These are phyloP conservation scores for Colletotrichum truncatum DNA, from an alignment of 2,329 filamentous ascomycete genomes.

Conservation along the genomic window DNA sequence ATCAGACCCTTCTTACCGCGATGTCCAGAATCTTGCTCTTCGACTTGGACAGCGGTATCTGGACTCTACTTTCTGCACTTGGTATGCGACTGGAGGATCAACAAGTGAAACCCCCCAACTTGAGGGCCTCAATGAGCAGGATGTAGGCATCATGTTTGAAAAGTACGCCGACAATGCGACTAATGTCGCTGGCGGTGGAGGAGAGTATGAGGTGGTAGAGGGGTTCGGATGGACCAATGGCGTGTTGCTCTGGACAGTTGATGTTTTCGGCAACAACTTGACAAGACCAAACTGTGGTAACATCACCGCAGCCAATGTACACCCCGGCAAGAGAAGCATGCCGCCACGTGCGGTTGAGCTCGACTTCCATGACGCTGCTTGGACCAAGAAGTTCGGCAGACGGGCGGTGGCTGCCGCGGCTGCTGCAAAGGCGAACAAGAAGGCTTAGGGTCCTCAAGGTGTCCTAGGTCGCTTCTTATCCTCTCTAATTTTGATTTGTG, in stretches of 20 bases:
- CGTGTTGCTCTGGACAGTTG: slow-evolving; percentile 72
- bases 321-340: slow-evolving; percentile 40
- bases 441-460: background rate
- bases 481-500: background rate
- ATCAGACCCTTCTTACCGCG: slow-evolving; percentile 62
- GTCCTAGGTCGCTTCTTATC: no score
- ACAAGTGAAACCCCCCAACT: slow-evolving; percentile 63
- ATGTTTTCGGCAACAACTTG: slow-evolving; percentile 66
- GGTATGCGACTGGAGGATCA: slow-evolving; percentile 72
- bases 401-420: background rate
- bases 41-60: slow-evolving; percentile 71
- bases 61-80: slow-evolving; percentile 75
- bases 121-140: slow-evolving; percentile 50
- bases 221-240: slow-evolving; percentile 79
- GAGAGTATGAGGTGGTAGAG: slow-evolving; percentile 75
- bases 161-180: slow-evolving; percentile 71
- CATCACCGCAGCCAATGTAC: slow-evolving; percentile 51
- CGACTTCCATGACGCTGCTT: slow-evolving; percentile 53
- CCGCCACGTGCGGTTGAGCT: slow-evolving; percentile 55
- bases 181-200: slow-evolving; percentile 70
- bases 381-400: slow-evolving; percentile 57
- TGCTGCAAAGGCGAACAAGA: slow-evolving; percentile 5
- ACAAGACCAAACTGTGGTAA: slow-evolving; percentile 65
- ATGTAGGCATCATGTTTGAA: slow-evolving; percentile 73
- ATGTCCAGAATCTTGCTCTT: slow-evolving; percentile 64